Conservation (phyloP, 495 filamentous ascomycete genomes). For the Hyaloscypha finlandica region DNA sequence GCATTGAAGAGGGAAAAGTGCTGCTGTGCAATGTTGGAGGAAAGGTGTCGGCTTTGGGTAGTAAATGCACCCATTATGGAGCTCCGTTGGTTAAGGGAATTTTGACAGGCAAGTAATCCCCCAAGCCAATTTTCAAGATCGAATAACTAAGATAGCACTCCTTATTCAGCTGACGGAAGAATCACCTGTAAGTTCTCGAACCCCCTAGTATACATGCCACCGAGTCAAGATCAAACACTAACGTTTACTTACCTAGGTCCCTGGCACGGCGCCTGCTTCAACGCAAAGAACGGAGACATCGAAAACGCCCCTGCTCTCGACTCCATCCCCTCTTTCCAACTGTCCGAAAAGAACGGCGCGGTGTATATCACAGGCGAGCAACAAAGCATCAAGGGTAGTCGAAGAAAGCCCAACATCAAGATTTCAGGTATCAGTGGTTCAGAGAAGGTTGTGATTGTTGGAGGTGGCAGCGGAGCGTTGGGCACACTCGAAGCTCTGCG, state of each 20-base stretch:
- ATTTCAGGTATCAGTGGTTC: conserved; percentile 57
- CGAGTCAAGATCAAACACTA: not conserved
- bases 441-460: conserved; percentile 82
- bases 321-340: conserved; percentile 74
- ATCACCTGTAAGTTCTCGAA: conserved; percentile 61
- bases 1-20: conserved; percentile 80
- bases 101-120: conserved; percentile 52
- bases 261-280: conserved; percentile 98
- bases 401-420: conserved; percentile 70
- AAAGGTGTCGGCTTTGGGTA: conserved; percentile 73
- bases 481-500: conserved; percentile 81
- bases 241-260: conserved; percentile 40
- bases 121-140: not conserved
- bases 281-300: conserved; percentile 83
- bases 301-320: conserved; percentile 93
- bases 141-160: not conserved
- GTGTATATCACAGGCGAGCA: conserved; percentile 86
- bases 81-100: conserved; percentile 86
- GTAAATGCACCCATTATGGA: conserved; percentile 94
- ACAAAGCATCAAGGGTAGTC: conserved; percentile 72
- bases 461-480: conserved; percentile 83
- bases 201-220: not conserved
- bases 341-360: conserved; percentile 74
- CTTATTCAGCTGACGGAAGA: conserved; percentile 57
- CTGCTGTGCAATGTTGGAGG: conserved; percentile 76